These are phyloP conservation scores for Dioscorea dumetorum DNA, from an alignment of 106 monocot species.

Conservation along the genomic window DNA sequence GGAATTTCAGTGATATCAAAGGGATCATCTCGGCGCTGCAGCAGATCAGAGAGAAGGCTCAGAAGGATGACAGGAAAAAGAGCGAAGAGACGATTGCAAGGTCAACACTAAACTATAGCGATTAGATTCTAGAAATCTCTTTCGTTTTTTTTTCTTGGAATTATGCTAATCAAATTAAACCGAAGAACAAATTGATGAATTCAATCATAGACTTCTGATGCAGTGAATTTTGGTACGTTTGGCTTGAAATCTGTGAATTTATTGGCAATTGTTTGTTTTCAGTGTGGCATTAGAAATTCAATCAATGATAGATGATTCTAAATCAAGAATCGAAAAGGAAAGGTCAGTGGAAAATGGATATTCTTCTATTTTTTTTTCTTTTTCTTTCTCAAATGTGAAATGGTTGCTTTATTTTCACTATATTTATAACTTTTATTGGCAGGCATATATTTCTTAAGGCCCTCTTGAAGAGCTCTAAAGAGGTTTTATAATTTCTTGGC, in stretches of 20 bases:
- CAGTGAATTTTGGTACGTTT: background rate
- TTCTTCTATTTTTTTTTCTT: background rate
- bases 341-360: conserved; percentile 24
- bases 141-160: too few species aligned
- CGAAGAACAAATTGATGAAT: background rate
- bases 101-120: conserved; percentile 5
- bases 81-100: conserved; percentile 56
- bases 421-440: conserved; percentile 3
- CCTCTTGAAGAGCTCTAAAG: conserved; percentile 56
- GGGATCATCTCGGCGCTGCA: conserved; percentile 65
- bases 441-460: conserved; percentile 61
- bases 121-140: too few species aligned
- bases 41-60: conserved; percentile 74
- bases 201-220: background rate
- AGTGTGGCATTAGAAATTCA: conserved; percentile 47
- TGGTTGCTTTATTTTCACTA: background rate
- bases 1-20: conserved; percentile 54
- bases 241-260: background rate
- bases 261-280: background rate
- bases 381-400: too few species aligned
- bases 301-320: conserved; percentile 42
- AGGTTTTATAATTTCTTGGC: conserved; percentile 13
- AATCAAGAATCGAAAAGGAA: conserved; percentile 59
- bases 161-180: too few species aligned
- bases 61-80: conserved; percentile 78